These are phyloP conservation scores for Phytophthora boehmeriae DNA, from an alignment of 352 stramenopile species.

Conservation along the genomic window DNA sequence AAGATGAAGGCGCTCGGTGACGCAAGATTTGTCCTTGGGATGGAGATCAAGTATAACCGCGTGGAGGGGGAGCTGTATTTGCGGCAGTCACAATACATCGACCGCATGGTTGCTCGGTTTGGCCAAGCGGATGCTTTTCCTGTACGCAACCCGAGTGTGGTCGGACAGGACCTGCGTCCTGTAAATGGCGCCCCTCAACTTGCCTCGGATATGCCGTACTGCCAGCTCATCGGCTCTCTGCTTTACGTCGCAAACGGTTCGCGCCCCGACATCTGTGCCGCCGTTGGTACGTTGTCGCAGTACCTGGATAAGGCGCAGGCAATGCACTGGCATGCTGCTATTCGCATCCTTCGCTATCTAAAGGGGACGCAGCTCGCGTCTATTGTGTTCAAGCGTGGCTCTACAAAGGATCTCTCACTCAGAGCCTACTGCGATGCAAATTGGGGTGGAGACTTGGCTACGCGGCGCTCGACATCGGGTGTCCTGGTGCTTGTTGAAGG, in stretches of 20 bases:
- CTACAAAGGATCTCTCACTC: slow-evolving; percentile 6
- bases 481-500: slow-evolving; percentile 12
- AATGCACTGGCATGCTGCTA: slow-evolving; percentile 22
- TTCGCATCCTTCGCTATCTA: slow-evolving; percentile 23
- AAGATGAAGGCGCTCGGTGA: slow-evolving; percentile 20
- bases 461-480: slow-evolving; percentile 20
- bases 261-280: slow-evolving; percentile 16
- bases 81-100: not conserved
- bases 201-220: not conserved
- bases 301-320: slow-evolving; percentile 16
- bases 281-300: slow-evolving; percentile 11
- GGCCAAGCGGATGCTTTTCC: not conserved
- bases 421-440: slow-evolving; percentile 28
- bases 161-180: slow-evolving; percentile 7
- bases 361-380: slow-evolving; percentile 16
- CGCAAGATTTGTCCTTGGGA: slow-evolving; percentile 3
- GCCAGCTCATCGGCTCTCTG: slow-evolving; percentile 7
- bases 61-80: not conserved
- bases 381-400: too few relatives aligned
- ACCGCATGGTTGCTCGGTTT: not conserved
- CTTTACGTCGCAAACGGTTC: slow-evolving; percentile 25
- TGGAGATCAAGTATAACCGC: not conserved
- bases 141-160: not conserved
- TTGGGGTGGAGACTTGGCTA: slow-evolving; percentile 18
- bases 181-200: not conserved